Evolutionary conservation across 805 yeast species (phyloP).

Genomic region (Nakazawaea anatomiae): DNA sequence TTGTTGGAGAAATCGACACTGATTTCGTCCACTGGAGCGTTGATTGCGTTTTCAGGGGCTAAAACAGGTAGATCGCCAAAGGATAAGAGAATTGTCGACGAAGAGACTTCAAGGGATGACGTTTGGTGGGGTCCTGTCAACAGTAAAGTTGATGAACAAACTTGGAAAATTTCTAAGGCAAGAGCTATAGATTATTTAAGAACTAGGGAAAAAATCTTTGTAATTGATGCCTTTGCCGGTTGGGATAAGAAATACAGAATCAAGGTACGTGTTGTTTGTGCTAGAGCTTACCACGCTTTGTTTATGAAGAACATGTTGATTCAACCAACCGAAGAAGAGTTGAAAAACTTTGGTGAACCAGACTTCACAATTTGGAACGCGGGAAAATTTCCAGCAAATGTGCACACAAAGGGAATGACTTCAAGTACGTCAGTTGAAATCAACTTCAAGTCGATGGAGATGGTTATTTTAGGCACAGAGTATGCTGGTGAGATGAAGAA

Average conservation of each 20-base stretch:
- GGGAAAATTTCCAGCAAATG: slow-evolving; percentile 98
- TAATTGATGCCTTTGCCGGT: slow-evolving; percentile 96
- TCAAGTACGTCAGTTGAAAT: slow-evolving; percentile 93
- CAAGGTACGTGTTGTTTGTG: slow-evolving; percentile 93
- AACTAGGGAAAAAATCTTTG: slow-evolving; percentile 90
- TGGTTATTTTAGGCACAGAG: slow-evolving; percentile 98
- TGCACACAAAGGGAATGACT: slow-evolving; percentile 95
- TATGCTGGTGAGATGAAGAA: slow-evolving; percentile 99
- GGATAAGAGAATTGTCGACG: slow-evolving; percentile 97
- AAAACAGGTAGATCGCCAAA: slow-evolving; percentile 98
- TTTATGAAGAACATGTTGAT: slow-evolving; percentile 98
- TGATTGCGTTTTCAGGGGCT: slow-evolving; percentile 90
- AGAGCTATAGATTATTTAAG: slow-evolving; percentile 96
- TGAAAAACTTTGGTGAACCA: slow-evolving; percentile 88
- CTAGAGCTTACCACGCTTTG: slow-evolving; percentile 96
- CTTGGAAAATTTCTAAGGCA: slow-evolving; percentile 93
- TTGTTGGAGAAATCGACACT: slow-evolving; percentile 86
- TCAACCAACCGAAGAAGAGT: slow-evolving; percentile 88
- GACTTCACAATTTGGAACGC: slow-evolving; percentile 98
- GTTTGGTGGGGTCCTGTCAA: slow-evolving; percentile 99
- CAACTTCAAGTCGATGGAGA: slow-evolving; percentile 96
- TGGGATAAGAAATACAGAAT: slow-evolving; percentile 98
- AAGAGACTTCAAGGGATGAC: slow-evolving; percentile 72
- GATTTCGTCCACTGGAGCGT: slow-evolving; percentile 87
- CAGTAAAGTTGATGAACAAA: slow-evolving; percentile 86